Evolutionary conservation across 192 early-diverging fungal species (phyloP).

Genomic region (Thamnidium elegans): DNA sequence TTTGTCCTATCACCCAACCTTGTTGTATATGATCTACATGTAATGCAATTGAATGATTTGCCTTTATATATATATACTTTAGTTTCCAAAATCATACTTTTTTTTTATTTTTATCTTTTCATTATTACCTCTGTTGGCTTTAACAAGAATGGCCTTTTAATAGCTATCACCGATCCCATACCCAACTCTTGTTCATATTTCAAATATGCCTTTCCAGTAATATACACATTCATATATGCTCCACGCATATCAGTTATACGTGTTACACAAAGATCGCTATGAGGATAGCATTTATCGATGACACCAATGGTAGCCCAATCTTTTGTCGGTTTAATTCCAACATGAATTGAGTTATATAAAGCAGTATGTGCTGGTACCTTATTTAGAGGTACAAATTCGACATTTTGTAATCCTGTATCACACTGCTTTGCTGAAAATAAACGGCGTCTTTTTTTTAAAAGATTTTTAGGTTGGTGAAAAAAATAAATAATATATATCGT

Average conservation of each 20-base stretch:
- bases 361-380: neutral
- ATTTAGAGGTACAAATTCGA: constrained; percentile 3
- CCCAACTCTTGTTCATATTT: neutral
- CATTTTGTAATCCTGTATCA: neutral
- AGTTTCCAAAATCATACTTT: neutral
- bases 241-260: constrained; percentile 18
- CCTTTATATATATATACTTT: neutral
- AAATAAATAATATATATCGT: neutral
- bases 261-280: constrained; percentile 7
- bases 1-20: constrained; percentile 18
- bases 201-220: constrained; percentile 14
- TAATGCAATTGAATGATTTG: constrained; percentile 13
- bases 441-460: neutral
- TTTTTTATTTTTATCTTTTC: neutral
- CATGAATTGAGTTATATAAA: constrained; percentile 12
- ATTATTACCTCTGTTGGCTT: constrained; percentile 13
- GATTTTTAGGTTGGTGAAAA: neutral
- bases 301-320: constrained; percentile 26
- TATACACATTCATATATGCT: constrained; percentile 6
- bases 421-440: neutral
- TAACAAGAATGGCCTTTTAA: constrained; percentile 14
- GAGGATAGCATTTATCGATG: neutral
- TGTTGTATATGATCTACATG: constrained; percentile 16
- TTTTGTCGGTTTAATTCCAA: constrained; percentile 9
- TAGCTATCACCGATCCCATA: constrained; percentile 6